A percentile compares a stretch with the other conserved stretches of the same genome.
phyloP scores from a whole-genome alignment of 2,329 filamentous ascomycete species.

The Exserohilum rostratum region DNA sequence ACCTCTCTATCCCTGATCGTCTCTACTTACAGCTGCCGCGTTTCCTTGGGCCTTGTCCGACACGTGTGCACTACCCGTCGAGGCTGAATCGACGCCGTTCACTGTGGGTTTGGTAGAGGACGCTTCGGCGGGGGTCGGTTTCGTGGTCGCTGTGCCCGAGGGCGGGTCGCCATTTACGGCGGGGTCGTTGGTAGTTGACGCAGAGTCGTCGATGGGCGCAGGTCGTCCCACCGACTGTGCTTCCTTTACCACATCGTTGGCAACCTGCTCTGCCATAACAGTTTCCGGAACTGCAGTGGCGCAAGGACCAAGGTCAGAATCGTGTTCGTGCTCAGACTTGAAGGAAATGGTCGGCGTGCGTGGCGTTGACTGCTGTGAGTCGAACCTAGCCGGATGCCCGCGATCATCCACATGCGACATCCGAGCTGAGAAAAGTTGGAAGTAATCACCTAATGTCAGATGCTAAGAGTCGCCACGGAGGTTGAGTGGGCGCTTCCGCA shows the following conservation, averaged over 20 bases:
- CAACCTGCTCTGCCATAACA: constrained; percentile 76
- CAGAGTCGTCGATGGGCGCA: constrained; percentile 70
- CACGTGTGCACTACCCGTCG: constrained; percentile 23
- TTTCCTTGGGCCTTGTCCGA: constrained; percentile 24
- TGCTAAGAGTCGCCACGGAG: constrained; percentile 48
- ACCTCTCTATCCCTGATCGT: background rate
- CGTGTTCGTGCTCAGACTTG: constrained; percentile 35
- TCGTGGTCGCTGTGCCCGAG: constrained; percentile 44
- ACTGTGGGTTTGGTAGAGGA: constrained; percentile 49
- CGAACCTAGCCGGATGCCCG: constrained; percentile 26
- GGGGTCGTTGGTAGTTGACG: constrained; percentile 63
- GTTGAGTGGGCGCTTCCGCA: constrained; percentile 49
- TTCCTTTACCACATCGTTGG: constrained; percentile 75
- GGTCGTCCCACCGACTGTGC: constrained; percentile 69
- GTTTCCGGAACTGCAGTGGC: constrained; percentile 57
- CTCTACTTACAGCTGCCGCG: constrained; percentile 31
- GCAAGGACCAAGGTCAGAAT: constrained; percentile 42
- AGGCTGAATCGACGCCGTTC: constrained; percentile 27
- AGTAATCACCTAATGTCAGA: constrained; percentile 50
- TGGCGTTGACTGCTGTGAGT: constrained; percentile 27
- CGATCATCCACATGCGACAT: constrained; percentile 32
- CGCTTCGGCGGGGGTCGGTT: constrained; percentile 31
- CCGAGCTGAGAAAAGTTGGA: constrained; percentile 30
- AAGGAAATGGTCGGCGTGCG: constrained; percentile 14
- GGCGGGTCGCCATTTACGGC: constrained; percentile 57